A percentile compares a stretch with the other conserved stretches of the same genome.
phyloP scores from a whole-genome alignment of 2,329 filamentous ascomycete genomes.

The Ophiostoma perfectum region DNA sequence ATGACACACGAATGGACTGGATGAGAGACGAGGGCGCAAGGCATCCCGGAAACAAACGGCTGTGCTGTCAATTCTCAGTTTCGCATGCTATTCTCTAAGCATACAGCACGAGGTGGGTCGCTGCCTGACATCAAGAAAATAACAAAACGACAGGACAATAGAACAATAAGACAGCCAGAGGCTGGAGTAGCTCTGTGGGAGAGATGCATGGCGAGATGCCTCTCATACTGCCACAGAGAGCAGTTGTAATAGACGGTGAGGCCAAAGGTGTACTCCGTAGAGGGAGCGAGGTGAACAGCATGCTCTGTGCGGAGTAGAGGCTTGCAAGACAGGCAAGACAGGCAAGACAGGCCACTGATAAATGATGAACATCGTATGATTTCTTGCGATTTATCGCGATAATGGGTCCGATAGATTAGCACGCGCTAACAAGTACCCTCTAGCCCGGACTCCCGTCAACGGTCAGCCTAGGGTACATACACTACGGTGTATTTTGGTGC shows the following conservation, averaged over 20 bases:
- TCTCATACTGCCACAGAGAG: too few relatives aligned
- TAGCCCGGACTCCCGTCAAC: slow-evolving; percentile 1
- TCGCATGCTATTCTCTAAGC: background rate
- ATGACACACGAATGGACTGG: background rate
- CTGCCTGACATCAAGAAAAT: too few relatives aligned
- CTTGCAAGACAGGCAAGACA: too few relatives aligned
- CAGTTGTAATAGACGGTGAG: too few relatives aligned
- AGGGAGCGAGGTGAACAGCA: too few relatives aligned
- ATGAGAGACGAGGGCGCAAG: background rate
- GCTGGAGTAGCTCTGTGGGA: too few relatives aligned
- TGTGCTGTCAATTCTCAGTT: background rate
- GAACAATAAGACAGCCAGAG: too few relatives aligned
- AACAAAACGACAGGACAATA: too few relatives aligned
- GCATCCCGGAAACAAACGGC: background rate
- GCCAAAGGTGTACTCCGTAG: too few relatives aligned
- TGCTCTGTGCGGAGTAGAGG: too few relatives aligned
- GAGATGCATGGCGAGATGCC: too few relatives aligned
- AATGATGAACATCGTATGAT: slow-evolving; percentile 5
- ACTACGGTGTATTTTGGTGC: background rate
- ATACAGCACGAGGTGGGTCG: background rate
- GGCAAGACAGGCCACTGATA: background rate
- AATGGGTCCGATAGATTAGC: slow-evolving; percentile 6
- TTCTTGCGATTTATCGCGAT: background rate
- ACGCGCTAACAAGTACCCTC: slow-evolving; percentile 1
- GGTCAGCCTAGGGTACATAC: background rate